Percentiles rank a stretch among this genome's conserved stretches.
phyloP scores from a whole-genome alignment of 495 filamentous ascomycete genomes.

The Cercophora samala region DNA sequence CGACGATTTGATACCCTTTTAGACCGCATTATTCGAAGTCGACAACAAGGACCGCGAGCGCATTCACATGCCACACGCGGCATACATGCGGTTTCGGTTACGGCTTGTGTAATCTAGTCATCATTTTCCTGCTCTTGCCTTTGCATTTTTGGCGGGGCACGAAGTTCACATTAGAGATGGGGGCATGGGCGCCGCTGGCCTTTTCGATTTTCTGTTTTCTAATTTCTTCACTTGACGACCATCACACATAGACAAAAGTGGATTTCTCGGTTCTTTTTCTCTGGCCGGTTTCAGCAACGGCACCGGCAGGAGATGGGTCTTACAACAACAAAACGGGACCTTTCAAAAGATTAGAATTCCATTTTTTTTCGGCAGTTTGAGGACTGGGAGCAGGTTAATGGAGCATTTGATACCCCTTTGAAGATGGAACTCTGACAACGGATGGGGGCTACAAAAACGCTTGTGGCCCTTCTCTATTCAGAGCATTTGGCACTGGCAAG shows the following conservation, averaged over 20 bases:
- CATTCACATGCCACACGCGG: conserved; percentile 26
- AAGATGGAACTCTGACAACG: conserved; percentile 20
- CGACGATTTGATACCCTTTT: conserved; percentile 43
- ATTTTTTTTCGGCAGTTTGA: conserved; percentile 44
- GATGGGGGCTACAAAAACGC: conserved; percentile 24
- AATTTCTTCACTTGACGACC: conserved; percentile 34
- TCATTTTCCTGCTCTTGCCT: conserved; percentile 42
- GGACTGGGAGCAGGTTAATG: conserved; percentile 29
- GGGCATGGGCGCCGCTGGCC: conserved; percentile 37
- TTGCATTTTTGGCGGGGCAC: conserved; percentile 41
- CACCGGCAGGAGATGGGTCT: background rate
- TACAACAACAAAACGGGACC: conserved; percentile 15
- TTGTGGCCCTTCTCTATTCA: conserved; percentile 28
- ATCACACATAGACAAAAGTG: conserved; percentile 58
- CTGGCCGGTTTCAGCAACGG: conserved; percentile 33
- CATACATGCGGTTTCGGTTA: conserved; percentile 26
- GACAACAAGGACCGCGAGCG: conserved; percentile 20
- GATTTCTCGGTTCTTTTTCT: conserved; percentile 49
- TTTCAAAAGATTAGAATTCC: conserved; percentile 1
- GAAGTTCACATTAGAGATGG: conserved; percentile 40
- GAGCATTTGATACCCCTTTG: conserved; percentile 43
- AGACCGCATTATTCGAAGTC: conserved; percentile 34
- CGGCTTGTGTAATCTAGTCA: conserved; percentile 36
- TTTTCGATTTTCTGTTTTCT: conserved; percentile 34
- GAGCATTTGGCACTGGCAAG: conserved; percentile 26